Conservation (phyloP, 345 rosid species). For the Citrus medica region DNA sequence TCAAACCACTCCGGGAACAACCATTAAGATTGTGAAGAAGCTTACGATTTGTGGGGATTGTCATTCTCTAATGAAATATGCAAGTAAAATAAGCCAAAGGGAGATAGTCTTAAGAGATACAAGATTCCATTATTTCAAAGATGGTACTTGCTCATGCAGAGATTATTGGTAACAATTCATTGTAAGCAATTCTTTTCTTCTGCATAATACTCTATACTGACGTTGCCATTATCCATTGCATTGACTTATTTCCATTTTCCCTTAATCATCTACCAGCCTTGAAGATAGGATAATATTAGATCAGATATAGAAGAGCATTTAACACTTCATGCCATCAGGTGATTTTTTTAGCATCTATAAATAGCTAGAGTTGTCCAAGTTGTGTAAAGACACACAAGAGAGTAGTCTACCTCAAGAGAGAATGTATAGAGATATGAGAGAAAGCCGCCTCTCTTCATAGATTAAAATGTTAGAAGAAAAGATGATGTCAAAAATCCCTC, state of each 20-base stretch:
- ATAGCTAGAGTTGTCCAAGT: too few relatives aligned
- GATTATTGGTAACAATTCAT: constrained; percentile 50
- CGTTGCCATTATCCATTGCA: background rate
- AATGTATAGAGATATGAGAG: too few relatives aligned
- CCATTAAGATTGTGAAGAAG: constrained; percentile 58
- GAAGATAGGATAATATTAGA: too few relatives aligned
- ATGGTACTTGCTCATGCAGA: constrained; percentile 60
- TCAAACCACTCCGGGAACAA: constrained; percentile 29
- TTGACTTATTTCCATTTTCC: background rate
- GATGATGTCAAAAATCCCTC: too few relatives aligned
- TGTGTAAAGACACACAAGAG: too few relatives aligned
- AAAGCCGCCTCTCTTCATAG: too few relatives aligned
- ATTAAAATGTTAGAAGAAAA: too few relatives aligned
- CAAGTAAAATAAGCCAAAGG: constrained; percentile 42
- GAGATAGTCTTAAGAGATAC: constrained; percentile 55
- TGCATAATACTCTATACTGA: background rate
- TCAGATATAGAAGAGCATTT: too few relatives aligned
- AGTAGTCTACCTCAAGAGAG: too few relatives aligned
- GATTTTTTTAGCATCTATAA: too few relatives aligned
- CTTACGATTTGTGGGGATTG: constrained; percentile 66
- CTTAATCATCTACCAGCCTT: background rate
- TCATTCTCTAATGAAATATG: constrained; percentile 57
- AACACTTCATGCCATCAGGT: too few relatives aligned
- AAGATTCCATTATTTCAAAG: constrained; percentile 65
- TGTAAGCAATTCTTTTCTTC: constrained; percentile 2